phyloP scores from a whole-genome alignment of 1,284 basidiomycete species.

The Vanrija pseudolonga region DNA sequence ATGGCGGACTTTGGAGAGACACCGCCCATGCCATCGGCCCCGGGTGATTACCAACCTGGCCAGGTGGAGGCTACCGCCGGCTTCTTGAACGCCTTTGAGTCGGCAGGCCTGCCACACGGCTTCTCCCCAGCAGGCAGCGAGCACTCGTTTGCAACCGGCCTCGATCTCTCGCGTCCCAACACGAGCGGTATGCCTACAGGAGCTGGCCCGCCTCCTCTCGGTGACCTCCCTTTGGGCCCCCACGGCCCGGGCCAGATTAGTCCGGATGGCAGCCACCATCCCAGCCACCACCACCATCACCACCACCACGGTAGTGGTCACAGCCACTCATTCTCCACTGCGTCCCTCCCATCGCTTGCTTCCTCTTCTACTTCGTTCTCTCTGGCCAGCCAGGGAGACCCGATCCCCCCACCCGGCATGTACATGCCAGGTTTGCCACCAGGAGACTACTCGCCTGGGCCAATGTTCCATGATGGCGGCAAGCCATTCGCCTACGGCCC shows the following conservation, averaged over 20 bases:
- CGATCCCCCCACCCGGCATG: neutral
- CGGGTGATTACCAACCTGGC: constrained; percentile 18
- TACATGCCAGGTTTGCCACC: constrained; percentile 6
- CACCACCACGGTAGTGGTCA: constrained; percentile 9
- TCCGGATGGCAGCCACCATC: neutral
- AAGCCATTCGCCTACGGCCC: neutral
- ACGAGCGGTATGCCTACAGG: neutral
- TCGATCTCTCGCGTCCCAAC: constrained; percentile 11
- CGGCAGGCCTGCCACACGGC: constrained; percentile 7
- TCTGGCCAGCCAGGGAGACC: constrained; percentile 7
- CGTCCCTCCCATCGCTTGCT: constrained; percentile 17
- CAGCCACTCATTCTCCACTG: constrained; percentile 17
- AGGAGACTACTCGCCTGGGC: neutral
- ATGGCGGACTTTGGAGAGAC: constrained; percentile 15
- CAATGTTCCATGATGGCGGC: constrained; percentile 4
- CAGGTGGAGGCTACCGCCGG: constrained; percentile 15
- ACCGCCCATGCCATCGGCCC: constrained; percentile 1
- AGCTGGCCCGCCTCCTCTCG: neutral
- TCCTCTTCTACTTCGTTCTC: constrained; percentile 18
- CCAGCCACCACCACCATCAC: constrained; percentile 2
- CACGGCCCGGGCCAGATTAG: neutral
- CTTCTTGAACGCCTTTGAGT: constrained; percentile 10
- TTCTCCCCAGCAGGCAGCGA: constrained; percentile 17
- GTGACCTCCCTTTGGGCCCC: constrained; percentile 1
- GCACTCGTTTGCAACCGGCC: constrained; percentile 9